Evolutionary conservation across 805 yeast genomes (phyloP), one percentile per base, ranked within the genome.

Genomic region (Kluyveromyces aestuarii): DNA sequence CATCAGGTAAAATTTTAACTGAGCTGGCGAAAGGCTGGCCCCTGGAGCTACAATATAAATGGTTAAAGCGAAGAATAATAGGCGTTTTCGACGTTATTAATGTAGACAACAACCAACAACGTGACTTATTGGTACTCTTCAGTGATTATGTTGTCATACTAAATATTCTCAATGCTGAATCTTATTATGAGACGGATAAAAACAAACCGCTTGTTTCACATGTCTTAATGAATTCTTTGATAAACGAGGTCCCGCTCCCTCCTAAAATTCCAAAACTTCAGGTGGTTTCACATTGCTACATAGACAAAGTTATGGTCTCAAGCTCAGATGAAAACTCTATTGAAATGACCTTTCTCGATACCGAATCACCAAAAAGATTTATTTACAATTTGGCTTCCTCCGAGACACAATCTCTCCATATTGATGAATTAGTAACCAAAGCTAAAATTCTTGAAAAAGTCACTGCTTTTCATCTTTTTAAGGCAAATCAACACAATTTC

Each of bases 21-120:
- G 96, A 89, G 56, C 65, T 89, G 17, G 95, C 96, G 2, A 73
- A 79, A 14, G 81, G 79, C 11, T 90, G 97, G 97, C 98, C 98
- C 0, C 68, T 78, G 0, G 90, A 84, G 54, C 70, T 91, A 21
- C 95, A 87, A 53, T 83, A 81, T 60, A 96, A 95, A 18, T 90
- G 96, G 97, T 63, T 88, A 27, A 77, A 83, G 37, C 73, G 98
- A 52, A 75, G 95, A 51, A 93, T 91, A 2, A 89, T 91, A 10
- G 84, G 91, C 0, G 82, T 90, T 2, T 74, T 75, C 53, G 84
- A 79, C 50, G 73, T 74, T 1, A 56, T 63, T 7, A 71, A 73
- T 48, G 55, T 69, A 1, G 50, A 52, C 6, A 62, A 66, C 14
- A 52, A 62, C 6, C 57, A 65, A 27, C 67, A 67, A 44, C 62